Base-by-base conservation (phyloP, 2,329 filamentous ascomycete species). In the Penicillium sp. region DNA sequence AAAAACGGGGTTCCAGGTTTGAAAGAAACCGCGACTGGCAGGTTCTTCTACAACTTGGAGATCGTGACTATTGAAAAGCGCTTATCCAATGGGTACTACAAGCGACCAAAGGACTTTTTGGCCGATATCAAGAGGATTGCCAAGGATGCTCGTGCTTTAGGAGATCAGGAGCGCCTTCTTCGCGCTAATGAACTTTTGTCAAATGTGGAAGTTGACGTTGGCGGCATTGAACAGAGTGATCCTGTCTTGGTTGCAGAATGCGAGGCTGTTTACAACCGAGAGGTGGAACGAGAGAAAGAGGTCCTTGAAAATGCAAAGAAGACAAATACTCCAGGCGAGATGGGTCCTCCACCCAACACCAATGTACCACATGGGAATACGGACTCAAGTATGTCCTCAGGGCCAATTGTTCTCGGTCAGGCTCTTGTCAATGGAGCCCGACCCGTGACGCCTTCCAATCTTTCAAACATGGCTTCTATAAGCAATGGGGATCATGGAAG, bases 1-100 rank as follows among this genome's bases (percentile, higher is more conserved):
- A 86, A 86, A 61, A 83, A 94, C 61, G 92, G 89, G 8, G 84
- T 88, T 11, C 80, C 84, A 42, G 91, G 92, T 16, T 77, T 99
- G 46, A 79, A 85, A 40, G 89, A 97, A 62, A 85, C 84, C 5
- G 81, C 82, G 1, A 90, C 85, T 1, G 85, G 85, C 57, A 96
- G 94, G 71, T 94, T 92, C 71, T 97, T 87, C 71, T 97, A 97
- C 78, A 99, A 99, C 64, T 79, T 99, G 47, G 92, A 97, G 68
- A 89, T 93, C 11, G 88, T 88, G 3, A 93, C 89, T 1, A 97
- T 99, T 53, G 94, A 99, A 75, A 91, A 96, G 70, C 87, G 94
- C n/a, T 79, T 99, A 33, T 95, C 91, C 4, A 97, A 99, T 70
- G 94, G 94, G 5, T 99, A 91, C 74, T 99, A 99, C 73, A 90